A percentile compares a stretch with the other conserved stretches of the same genome.
These are phyloP conservation scores for Epicoccum sorghinum DNA, from an alignment of 2,329 filamentous ascomycete species.

Conservation along the genomic window DNA sequence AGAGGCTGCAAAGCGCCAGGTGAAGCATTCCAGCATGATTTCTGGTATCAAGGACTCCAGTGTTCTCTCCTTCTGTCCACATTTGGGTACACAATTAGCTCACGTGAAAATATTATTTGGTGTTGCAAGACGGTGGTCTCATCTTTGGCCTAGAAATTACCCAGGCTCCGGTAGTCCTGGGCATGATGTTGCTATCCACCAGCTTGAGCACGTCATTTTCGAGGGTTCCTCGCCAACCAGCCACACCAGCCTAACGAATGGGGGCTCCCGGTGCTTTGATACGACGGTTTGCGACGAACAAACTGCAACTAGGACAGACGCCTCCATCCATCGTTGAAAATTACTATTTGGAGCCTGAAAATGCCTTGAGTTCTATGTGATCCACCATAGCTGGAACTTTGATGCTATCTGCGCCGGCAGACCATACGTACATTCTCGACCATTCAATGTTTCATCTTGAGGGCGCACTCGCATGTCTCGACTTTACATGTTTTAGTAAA, in stretches of 20 bases:
- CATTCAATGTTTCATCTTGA: too few species aligned
- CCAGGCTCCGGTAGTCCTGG: conserved; percentile 15
- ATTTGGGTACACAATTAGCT: not conserved
- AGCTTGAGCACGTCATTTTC: conserved; percentile 21
- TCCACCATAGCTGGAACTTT: too few species aligned
- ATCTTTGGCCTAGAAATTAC: conserved; percentile 16
- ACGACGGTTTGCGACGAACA: not conserved
- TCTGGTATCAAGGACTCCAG: too few species aligned
- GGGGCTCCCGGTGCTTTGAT: not conserved
- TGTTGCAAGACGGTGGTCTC: conserved; percentile 1
- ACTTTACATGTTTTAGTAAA: too few species aligned
- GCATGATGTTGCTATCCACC: conserved; percentile 22
- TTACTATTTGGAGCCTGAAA: too few species aligned
- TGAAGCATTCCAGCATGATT: not conserved
- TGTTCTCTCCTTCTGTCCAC: not conserved
- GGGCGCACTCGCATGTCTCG: too few species aligned
- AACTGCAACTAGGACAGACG: too few species aligned
- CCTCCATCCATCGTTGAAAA: too few species aligned
- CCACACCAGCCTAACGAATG: not conserved
- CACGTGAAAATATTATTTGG: not conserved
- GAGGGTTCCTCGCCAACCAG: not conserved
- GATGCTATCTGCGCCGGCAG: too few species aligned
- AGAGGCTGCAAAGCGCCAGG: not conserved
- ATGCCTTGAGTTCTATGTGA: too few species aligned
- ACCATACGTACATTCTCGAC: too few species aligned